Evolutionary conservation across 768 basidiomycete genomes (phyloP).

Genomic region (Kwoniella bestiolae): DNA sequence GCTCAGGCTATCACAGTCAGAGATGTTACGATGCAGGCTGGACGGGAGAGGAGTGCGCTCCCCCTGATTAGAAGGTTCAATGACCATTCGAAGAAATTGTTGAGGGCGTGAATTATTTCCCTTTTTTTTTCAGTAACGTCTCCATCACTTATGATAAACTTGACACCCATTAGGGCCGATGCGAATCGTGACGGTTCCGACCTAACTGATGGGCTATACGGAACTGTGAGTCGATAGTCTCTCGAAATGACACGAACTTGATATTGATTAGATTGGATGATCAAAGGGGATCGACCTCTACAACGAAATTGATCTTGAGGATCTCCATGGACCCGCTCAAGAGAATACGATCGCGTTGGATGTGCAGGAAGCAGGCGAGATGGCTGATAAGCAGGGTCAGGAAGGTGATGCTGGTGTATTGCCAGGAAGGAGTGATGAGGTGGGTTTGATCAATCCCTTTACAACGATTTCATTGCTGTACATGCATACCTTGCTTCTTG

Average conservation of each 20-base stretch:
- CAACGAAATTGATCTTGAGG: slow-evolving; percentile 78
- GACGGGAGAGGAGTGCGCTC: slow-evolving; percentile 80
- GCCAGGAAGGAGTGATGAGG: slow-evolving; percentile 40
- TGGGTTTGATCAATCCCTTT: slow-evolving; percentile 28
- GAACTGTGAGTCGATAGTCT: not conserved
- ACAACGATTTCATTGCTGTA: no score
- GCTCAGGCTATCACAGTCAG: slow-evolving; percentile 80
- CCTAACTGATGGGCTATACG: slow-evolving; percentile 11
- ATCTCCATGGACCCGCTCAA: slow-evolving; percentile 72
- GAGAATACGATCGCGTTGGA: slow-evolving; percentile 76
- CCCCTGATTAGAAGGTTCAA: slow-evolving; percentile 97
- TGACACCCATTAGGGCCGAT: slow-evolving; percentile 9
- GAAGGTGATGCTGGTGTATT: slow-evolving; percentile 41
- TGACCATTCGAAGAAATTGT: slow-evolving; percentile 88
- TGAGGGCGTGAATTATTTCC: slow-evolving; percentile 58
- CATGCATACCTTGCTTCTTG: no score
- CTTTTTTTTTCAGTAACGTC: no score
- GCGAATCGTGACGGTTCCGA: slow-evolving; percentile 13
- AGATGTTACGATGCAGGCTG: slow-evolving; percentile 95
- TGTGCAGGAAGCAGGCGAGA: slow-evolving; percentile 75
- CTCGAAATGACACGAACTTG: not conserved
- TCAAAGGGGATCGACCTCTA: slow-evolving; percentile 54
- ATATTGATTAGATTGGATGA: not conserved
- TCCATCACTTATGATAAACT: no score
- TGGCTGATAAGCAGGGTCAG: slow-evolving; percentile 59